Conservation (phyloP, 441 rosid genomes). For the Euphorbia celastroides region DNA sequence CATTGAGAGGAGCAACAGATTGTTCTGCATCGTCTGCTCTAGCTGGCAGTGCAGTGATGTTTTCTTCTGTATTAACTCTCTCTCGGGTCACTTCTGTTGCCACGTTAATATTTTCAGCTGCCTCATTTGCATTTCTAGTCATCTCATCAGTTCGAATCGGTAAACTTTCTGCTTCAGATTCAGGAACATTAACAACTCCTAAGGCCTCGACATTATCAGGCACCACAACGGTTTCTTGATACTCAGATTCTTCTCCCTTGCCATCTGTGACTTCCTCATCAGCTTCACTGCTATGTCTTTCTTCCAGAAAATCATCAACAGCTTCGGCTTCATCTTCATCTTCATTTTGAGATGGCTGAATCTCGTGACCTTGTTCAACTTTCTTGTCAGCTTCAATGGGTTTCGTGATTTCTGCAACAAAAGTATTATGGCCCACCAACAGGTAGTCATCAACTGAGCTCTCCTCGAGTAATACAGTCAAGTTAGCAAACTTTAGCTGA, state of each 20-base stretch:
- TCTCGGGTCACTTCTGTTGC: slow-evolving; percentile 16
- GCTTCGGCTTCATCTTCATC: background rate
- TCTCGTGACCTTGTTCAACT: background rate
- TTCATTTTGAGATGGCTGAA: background rate
- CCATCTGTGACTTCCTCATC: slow-evolving; percentile 14
- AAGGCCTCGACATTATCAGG: slow-evolving; percentile 4
- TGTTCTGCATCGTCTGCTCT: slow-evolving; percentile 14
- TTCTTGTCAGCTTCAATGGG: background rate
- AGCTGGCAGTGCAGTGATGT: slow-evolving; percentile 19
- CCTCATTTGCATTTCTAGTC: slow-evolving; percentile 15
- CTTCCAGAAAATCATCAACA: slow-evolving; percentile 8
- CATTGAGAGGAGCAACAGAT: slow-evolving; percentile 4
- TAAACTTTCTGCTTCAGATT: slow-evolving; percentile 17
- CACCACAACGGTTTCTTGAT: slow-evolving; percentile 16
- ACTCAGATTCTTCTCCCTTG: slow-evolving; percentile 15
- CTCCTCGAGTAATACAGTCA: slow-evolving; percentile 43
- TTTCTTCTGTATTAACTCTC: slow-evolving; percentile 17
- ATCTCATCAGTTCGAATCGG: slow-evolving; percentile 4
- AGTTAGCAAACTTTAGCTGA: slow-evolving; percentile 44
- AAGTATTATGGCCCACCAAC: slow-evolving; percentile 18
- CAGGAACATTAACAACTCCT: slow-evolving; percentile 14
- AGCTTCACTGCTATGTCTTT: slow-evolving; percentile 5
- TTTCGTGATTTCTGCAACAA: background rate
- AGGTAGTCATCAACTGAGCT: slow-evolving; percentile 23
- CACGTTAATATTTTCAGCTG: slow-evolving; percentile 6